Conservation (phyloP, 1,139 yeast species). For the Candida glucosophila region DNA sequence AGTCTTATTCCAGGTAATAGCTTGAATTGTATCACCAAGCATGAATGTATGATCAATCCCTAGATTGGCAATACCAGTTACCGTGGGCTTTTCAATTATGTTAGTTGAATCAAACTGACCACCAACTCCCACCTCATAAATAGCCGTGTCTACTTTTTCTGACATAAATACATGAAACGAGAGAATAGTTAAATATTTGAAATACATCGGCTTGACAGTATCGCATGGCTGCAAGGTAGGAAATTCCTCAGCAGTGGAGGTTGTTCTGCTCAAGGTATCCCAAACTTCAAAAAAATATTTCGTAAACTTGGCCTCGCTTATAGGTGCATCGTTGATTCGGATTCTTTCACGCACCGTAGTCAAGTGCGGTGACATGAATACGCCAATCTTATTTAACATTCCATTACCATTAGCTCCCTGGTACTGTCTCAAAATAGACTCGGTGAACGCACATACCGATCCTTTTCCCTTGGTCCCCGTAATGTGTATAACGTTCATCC, state of each 20-base stretch:
- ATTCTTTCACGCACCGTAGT: slow-evolving; percentile 90
- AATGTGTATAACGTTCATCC: slow-evolving; percentile 74
- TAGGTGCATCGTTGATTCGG: slow-evolving; percentile 79
- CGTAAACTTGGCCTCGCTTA: slow-evolving; percentile 71
- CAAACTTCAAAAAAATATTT: slow-evolving; percentile 90
- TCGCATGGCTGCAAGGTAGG: slow-evolving; percentile 62
- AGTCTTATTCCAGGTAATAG: slow-evolving; percentile 93
- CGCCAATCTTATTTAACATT: slow-evolving; percentile 57
- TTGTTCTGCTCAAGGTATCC: slow-evolving; percentile 63
- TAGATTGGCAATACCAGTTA: slow-evolving; percentile 76
- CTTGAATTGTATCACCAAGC: slow-evolving; percentile 80
- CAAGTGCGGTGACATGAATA: slow-evolving; percentile 93
- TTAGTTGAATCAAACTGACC: slow-evolving; percentile 96
- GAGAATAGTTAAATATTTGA: slow-evolving; percentile 78
- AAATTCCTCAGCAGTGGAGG: slow-evolving; percentile 47
- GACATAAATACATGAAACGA: slow-evolving; percentile 85
- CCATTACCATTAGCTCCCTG: slow-evolving; percentile 2
- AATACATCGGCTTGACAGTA: slow-evolving; percentile 82
- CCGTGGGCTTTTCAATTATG: slow-evolving; percentile 69
- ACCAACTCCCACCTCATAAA: slow-evolving; percentile 98
- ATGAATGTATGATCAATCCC: slow-evolving; percentile 92
- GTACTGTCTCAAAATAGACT: slow-evolving; percentile 69
- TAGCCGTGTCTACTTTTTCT: slow-evolving; percentile 87
- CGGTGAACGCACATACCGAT: slow-evolving; percentile 91
- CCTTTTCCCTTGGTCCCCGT: slow-evolving; percentile 99